Conservation (phyloP, 768 basidiomycete genomes). For the Pisolithus microcarpus region DNA sequence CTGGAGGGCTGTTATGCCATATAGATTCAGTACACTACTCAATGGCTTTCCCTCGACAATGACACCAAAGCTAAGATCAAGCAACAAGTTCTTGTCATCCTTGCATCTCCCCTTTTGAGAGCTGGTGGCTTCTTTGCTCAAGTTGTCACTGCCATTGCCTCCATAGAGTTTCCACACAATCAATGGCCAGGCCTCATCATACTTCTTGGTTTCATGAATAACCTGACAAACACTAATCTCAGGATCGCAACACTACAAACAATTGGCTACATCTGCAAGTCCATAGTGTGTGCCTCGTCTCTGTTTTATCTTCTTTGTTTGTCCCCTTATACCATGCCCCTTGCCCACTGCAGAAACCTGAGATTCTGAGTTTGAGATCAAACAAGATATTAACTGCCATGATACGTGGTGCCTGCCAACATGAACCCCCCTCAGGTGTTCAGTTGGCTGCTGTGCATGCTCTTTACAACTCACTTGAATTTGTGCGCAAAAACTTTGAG, state of each 20-base stretch:
- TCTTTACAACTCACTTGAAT: constrained; percentile 91
- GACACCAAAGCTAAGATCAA: constrained; percentile 77
- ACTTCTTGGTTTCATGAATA: constrained; percentile 79
- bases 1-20: constrained; percentile 24
- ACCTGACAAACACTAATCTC: constrained; percentile 60
- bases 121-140: constrained; percentile 88
- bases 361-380: constrained; percentile 78
- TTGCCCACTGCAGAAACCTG: constrained; percentile 64
- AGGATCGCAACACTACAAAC: constrained; percentile 86
- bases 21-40: constrained; percentile 64
- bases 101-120: constrained; percentile 62
- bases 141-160: constrained; percentile 89
- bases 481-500: constrained; percentile 96
- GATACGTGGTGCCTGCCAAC: constrained; percentile 94
- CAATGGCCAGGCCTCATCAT: constrained; percentile 92
- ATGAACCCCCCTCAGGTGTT: constrained; percentile 85
- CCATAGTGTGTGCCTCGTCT: constrained; percentile 60
- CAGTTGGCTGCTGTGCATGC: constrained; percentile 91
- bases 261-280: constrained; percentile 98
- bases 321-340: constrained; percentile 4
- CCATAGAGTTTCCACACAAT: constrained; percentile 80
- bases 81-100: constrained; percentile 74
- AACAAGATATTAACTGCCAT: constrained; percentile 99
- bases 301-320: neutral
- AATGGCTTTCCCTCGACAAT: constrained; percentile 75